A percentile compares a stretch with the other conserved stretches of the same genome.
phyloP scores from a whole-genome alignment of 257 asterid species.

The Solanum stenotomum region DNA sequence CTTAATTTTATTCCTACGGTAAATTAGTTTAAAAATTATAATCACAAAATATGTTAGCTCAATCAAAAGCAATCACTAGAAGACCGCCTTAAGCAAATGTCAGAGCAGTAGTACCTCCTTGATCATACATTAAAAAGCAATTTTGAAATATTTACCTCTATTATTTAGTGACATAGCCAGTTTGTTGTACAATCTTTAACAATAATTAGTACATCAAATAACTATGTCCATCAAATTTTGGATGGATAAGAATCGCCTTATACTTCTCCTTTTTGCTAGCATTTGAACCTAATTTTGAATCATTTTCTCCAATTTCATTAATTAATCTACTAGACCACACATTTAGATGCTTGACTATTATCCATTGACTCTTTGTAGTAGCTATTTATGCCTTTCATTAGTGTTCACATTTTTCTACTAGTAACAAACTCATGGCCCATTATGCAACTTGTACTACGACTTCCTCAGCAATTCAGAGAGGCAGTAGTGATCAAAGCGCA shows the following conservation, averaged over 20 bases:
- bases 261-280: background rate
- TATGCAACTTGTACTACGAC: background rate
- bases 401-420: background rate
- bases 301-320: background rate
- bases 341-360: background rate
- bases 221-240: background rate
- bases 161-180: background rate
- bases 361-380: background rate
- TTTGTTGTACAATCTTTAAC: background rate
- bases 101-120: background rate
- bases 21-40: no score
- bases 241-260: background rate
- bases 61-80: background rate
- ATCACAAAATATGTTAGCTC: background rate
- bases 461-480: background rate
- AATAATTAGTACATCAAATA: background rate
- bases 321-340: background rate
- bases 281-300: background rate
- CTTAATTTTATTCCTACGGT: no score
- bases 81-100: background rate
- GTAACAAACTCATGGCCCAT: background rate
- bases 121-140: background rate
- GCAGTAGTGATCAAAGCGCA: background rate
- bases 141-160: background rate
- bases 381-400: background rate